Base-by-base conservation (phyloP, 768 basidiomycete species). In the Royoungia palumana region DNA sequence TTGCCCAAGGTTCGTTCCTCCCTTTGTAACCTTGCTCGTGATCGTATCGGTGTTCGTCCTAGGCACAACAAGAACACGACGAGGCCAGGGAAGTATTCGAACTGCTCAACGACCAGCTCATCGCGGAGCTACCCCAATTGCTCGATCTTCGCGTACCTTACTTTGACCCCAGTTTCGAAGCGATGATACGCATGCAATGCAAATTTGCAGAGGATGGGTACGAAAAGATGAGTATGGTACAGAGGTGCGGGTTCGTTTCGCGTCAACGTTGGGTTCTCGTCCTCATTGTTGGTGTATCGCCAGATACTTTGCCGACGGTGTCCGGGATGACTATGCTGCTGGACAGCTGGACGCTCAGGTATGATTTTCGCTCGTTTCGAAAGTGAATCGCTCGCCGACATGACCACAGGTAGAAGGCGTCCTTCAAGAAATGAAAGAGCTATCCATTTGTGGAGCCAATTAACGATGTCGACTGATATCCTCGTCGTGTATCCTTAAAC, bases 151-250 rank as follows among this genome's bases (percentile, higher is more conserved):
- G 96, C 34, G 89, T 99, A 21, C 96, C 96, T 0, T 99, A 91
- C 76, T 94, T 98, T 55, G 96, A 98, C 67, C 96, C 96, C 5
- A 94, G 89, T 57, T 98, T 98, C 65, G 96, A 98, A 71, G 91
- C 95, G 39, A 98, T 98, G 95, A 93, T 94, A 55, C 81, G 96
- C 25, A 90, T 96, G 83, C 96, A 99, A 63, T 82, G 89, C 63
- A 94, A 94, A 63, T 98, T 98, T 64, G 94, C 95, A 0, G 92
- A 97, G 67, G 95, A 99, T 59, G 94, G 95, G 0, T 98, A 99
- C 65, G 94, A 97, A 72, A 96, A 94, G 70, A 80, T 97, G 43
- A 87, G 93, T 42, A 85, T 91, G 38, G 94, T 97, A 9, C 95
- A 99, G 68, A 75, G 92, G 85, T 91, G 13, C 28, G 53, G 17